Evolutionary conservation across 768 basidiomycete genomes (phyloP), one percentile per base, ranked within the genome.

Genomic region (Lactifluus hygrophoroides): DNA sequence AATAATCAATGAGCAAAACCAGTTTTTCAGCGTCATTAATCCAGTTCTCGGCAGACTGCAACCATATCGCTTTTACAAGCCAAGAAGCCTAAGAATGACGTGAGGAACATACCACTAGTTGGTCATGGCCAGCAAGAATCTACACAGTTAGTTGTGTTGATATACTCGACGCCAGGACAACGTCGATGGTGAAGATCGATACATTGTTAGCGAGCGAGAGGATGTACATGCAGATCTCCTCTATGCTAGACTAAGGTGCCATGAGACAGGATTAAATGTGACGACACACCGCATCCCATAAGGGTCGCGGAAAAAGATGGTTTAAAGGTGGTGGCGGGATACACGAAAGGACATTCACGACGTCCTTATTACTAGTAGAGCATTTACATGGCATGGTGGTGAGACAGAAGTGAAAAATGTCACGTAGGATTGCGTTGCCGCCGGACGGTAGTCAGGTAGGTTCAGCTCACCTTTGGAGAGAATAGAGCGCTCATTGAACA

Each of bases 381-480:
- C n/a, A n/a, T n/a, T n/a, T n/a, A n/a, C n/a, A n/a, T n/a, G n/a
- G n/a, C n/a, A n/a, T n/a, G n/a, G 43, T 48, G 25, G 45, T n/a
- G 25, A 52, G 56, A 25, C 46, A 51, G 40, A 7, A 23, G 58
- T 32, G 17, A 61, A 58, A 13, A 46, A 4, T 9, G 51, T 17
- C 5, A 61, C 37, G 35, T 51, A 53, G 35, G 9, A 25, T 57
- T 61, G 11, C 50, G 43, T 46, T 57, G 17, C 60, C 60, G 58
- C n/a, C n/a, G n/a, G n/a, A n/a, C n/a, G n/a, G n/a, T n/a, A n/a
- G n/a, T n/a, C n/a, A n/a, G n/a, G n/a, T n/a, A n/a, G 13, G 28
- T 25, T 14, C 11, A 5, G 27, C 60, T 37, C 35, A 58, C 60
- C 56, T 53, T 17, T 51, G 60, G 5, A 61, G 50, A 7, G 34